These are phyloP conservation scores for Fusarium nelsonii DNA, from an alignment of 2,329 filamentous ascomycete species.

Conservation along the genomic window DNA sequence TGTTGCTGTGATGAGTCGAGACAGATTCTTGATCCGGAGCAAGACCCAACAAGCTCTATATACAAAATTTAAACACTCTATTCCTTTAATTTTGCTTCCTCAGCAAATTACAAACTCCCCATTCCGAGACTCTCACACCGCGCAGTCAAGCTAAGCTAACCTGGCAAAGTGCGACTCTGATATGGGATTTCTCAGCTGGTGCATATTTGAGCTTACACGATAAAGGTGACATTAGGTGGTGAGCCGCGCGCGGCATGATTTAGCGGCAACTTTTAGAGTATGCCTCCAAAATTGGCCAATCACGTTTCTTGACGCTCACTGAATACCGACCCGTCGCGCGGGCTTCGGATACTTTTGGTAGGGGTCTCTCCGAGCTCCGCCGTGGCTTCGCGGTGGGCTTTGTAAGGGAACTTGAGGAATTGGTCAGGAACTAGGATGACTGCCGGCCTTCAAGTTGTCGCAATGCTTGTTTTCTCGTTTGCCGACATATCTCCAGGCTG, in stretches of 20 bases:
- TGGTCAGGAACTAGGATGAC: neutral
- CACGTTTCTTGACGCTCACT: conserved; percentile 1
- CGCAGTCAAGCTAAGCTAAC: neutral
- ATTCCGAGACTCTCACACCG: neutral
- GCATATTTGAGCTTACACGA: neutral
- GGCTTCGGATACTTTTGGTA: neutral
- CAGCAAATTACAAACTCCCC: conserved; percentile 16
- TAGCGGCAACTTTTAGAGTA: neutral
- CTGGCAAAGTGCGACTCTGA: neutral
- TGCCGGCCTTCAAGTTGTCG: neutral
- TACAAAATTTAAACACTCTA: neutral
- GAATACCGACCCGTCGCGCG: conserved; percentile 2
- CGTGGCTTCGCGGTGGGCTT: neutral
- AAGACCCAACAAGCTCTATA: conserved; percentile 10
- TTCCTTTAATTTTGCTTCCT: conserved; percentile 9
- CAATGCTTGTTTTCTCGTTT: neutral
- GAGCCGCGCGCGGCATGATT: conserved; percentile 9
- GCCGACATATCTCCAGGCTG: neutral
- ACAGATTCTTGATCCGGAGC: neutral
- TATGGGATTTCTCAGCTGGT: neutral
- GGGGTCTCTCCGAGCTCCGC: neutral
- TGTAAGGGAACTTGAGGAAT: neutral
- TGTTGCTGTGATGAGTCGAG: conserved; percentile 5
- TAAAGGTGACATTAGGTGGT: neutral
- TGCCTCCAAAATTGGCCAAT: neutral